Conservation (phyloP, 225 moss, liverwort and hornwort species). For the Bryum argenteum region DNA sequence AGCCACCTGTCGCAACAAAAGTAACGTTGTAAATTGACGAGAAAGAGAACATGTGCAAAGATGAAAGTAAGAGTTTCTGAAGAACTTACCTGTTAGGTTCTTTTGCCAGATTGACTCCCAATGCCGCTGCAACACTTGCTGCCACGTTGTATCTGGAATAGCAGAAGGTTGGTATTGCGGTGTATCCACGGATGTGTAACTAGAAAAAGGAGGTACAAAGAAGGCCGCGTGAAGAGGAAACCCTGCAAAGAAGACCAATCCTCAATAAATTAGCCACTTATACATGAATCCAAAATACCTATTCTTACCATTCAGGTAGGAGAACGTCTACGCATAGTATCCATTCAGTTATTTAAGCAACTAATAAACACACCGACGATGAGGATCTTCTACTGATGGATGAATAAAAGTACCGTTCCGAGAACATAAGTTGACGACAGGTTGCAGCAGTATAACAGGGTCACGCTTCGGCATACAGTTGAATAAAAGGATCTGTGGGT, state of each 20-base stretch:
- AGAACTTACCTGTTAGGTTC: conserved; percentile 57
- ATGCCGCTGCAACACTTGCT: conserved; percentile 68
- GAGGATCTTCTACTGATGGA: conserved; percentile 3
- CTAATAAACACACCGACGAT: neutral
- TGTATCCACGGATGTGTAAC: conserved; percentile 52
- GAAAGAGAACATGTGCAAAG: too few relatives aligned
- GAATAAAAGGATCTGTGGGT: conserved; percentile 82
- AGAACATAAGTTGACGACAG: conserved; percentile 72
- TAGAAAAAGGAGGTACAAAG: conserved; percentile 78
- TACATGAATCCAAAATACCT: neutral
- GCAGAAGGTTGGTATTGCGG: conserved; percentile 21
- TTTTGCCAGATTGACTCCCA: conserved; percentile 76
- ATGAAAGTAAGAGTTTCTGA: too few relatives aligned
- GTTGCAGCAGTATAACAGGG: conserved; percentile 81
- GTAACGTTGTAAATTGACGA: neutral
- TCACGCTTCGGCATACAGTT: conserved; percentile 99
- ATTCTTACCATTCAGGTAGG: neutral
- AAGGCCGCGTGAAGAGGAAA: conserved; percentile 80
- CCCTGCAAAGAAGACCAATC: conserved; percentile 48
- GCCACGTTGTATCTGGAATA: conserved; percentile 72
- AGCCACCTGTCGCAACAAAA: conserved; percentile 40
- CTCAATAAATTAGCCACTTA: neutral
- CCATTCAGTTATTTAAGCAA: neutral
- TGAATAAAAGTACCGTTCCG: conserved; percentile 62
- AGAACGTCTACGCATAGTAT: neutral